Base-by-base conservation (phyloP, 345 rosid species). In the Moricandia moricandioides region DNA sequence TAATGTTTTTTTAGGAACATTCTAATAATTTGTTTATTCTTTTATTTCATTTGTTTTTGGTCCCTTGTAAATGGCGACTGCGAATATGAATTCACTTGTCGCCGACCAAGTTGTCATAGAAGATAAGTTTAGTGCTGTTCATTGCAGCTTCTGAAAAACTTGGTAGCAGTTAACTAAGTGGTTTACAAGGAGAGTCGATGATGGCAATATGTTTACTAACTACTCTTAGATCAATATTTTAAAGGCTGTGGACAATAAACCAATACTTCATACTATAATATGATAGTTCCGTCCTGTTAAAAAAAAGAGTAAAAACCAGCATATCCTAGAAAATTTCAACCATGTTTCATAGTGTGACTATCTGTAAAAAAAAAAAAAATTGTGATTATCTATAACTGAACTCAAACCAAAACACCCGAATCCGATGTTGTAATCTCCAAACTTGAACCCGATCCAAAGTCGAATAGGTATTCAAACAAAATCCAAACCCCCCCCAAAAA, bases 31-130 rank as follows among this genome's bases (percentile, higher is more conserved):
- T 54, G 18, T 62, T 74, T 40, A 21, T 54, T 21, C 26, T n/a
- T 30, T 7, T 26, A 1, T 10, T 21, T 57, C 31, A n/a, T 5
- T 57, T 58, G 14, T 4, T 8, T 72, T 59, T 65, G 69, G 45
- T 72, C 63, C 13, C 21, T 69, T 69, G 70, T 69, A 76, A 63
- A 70, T 76, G 80, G 75, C 71, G 65, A 76, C 70, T 35, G 49
- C 70, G 75, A 76, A 76, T 76, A 76, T 69, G 35, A 76, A 54
- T 76, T 74, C 70, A 70, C 21, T 30, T 62, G 80, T 70, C 66
- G 65, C 52, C 65, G 58, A 30, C 59, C 18, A 76, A 59, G 55
- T 54, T 12, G 51, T 39, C 51, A 31, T 63, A 70, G 71, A 76
- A 56, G 69, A 68, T 75, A 51, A 60, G 9, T 75, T 75, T 61